phyloP scores from a whole-genome alignment of 129 eudicot species.

The Flaveria brownii region DNA sequence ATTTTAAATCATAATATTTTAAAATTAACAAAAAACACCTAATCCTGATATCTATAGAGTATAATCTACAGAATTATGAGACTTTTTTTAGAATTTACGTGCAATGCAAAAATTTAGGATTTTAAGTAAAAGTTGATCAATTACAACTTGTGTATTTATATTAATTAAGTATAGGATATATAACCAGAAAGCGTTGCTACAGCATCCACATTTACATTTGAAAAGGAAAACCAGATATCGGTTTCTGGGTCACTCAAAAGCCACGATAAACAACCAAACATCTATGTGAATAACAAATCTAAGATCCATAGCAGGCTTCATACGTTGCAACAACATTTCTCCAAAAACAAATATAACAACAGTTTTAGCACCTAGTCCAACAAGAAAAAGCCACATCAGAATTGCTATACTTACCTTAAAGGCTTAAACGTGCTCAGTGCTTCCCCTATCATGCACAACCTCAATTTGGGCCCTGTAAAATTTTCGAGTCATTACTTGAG shows the following conservation, averaged over 20 bases:
- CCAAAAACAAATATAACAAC: conserved; percentile 11
- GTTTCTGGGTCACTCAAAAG: background rate
- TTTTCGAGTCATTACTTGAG: conserved; percentile 20
- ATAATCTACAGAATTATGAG: too few relatives aligned
- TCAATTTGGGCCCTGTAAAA: conserved; percentile 46
- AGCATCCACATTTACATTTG: background rate
- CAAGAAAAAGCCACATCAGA: background rate
- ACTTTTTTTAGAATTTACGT: too few relatives aligned
- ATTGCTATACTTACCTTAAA: conserved; percentile 41
- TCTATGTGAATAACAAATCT: conserved; percentile 5
- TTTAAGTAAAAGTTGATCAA: background rate
- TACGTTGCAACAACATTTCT: conserved; percentile 9
- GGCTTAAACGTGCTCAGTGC: conserved; percentile 32
- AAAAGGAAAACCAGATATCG: background rate
- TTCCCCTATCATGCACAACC: conserved; percentile 26
- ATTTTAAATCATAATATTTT: too few relatives aligned
- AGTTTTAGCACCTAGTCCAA: background rate
- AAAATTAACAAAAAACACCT: too few relatives aligned
- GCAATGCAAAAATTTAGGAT: background rate
- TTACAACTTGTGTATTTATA: background rate
- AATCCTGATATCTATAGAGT: too few relatives aligned
- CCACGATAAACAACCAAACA: background rate
- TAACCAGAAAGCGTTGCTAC: background rate
- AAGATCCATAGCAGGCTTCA: background rate
- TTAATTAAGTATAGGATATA: background rate